Base-by-base conservation (phyloP, 1,139 yeast species). In the Fermentozyma sake region DNA sequence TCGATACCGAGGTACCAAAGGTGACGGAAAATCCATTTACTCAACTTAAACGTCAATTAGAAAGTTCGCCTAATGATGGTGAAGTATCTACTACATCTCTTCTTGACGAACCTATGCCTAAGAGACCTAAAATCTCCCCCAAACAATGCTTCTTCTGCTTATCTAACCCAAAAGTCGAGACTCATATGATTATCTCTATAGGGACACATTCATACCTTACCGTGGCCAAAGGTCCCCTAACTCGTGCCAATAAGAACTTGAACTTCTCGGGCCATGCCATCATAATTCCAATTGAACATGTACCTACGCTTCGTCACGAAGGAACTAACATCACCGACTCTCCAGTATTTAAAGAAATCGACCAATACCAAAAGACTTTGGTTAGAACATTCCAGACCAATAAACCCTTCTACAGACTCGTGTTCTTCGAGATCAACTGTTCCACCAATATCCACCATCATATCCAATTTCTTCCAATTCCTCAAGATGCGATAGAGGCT, bases 221-320 rank as follows among this genome's bases (percentile, higher is more conserved):
- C 0, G 66, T 80, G 10, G 95, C 96, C 0, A 86, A 84, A 46
- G 97, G 97, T 0, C 96, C 96, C 0, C 55, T 89, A 16, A 72
- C 86, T 1, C 55, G 68, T 22, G 69, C 79, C 2, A 51, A 50
- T 33, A 49, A 53, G 30, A 40, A 42, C 13, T 49, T 71, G 46
- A 62, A 66, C 7, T 78, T 84, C 46, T 74, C 94, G 0, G 95
- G 94, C 0, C 96, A 89, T 58, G 83, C 85, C 9, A 62, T 89
- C 24, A 68, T 87, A 6, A 76, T 86, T n/a, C 95, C 96, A 0
- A 72, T 89, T 13, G 76, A 79, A 7, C 97, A 89, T 51, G 58
- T 67, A 6, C 71, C 95, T 0, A 70, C 72, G 0, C 37, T 63
- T 8, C 42, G 52, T 12, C 39, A 41, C n/a, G 24, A 29, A 7